Percentiles rank a stretch among this genome's conserved stretches.
Conservation (phyloP, 2,329 filamentous ascomycete genomes). For the Alternaria postmessia region DNA sequence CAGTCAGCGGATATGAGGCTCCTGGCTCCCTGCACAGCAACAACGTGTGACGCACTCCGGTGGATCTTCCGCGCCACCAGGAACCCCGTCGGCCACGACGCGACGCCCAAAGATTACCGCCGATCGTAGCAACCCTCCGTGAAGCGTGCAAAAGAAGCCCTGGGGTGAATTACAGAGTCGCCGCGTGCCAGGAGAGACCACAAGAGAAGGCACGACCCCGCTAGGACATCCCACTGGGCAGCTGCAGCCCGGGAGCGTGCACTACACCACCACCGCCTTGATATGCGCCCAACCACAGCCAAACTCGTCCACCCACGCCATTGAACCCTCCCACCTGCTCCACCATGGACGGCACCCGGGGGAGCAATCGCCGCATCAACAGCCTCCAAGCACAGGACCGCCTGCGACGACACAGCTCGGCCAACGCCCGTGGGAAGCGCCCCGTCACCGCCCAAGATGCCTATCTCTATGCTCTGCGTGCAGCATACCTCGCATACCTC, state of each 20-base stretch:
- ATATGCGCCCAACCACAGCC: slow-evolving; percentile 38
- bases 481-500: slow-evolving; percentile 91
- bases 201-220: slow-evolving; percentile 33
- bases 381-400: slow-evolving; percentile 53
- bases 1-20: slow-evolving; percentile 15
- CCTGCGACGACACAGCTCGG: slow-evolving; percentile 50
- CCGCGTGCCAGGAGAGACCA: not conserved
- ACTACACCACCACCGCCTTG: slow-evolving; percentile 24
- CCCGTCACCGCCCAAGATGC: slow-evolving; percentile 72
- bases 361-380: slow-evolving; percentile 52
- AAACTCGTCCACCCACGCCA: slow-evolving; percentile 21
- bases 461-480: slow-evolving; percentile 88
- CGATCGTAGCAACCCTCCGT: slow-evolving; percentile 6
- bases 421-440: slow-evolving; percentile 47
- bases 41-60: slow-evolving; percentile 29
- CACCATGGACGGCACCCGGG: slow-evolving; percentile 43
- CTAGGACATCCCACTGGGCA: slow-evolving; percentile 30
- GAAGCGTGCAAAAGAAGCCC: not conserved
- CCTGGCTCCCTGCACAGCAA: slow-evolving; percentile 9
- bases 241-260: slow-evolving; percentile 24
- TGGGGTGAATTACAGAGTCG: slow-evolving; percentile 4
- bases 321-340: slow-evolving; percentile 21
- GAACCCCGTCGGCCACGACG: slow-evolving; percentile 26
- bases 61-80: slow-evolving; percentile 42
- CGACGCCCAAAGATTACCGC: slow-evolving; percentile 21